phyloP scores from a whole-genome alignment of 2,329 filamentous ascomycete genomes.

The Dryadomyces quercus-mongolicae region DNA sequence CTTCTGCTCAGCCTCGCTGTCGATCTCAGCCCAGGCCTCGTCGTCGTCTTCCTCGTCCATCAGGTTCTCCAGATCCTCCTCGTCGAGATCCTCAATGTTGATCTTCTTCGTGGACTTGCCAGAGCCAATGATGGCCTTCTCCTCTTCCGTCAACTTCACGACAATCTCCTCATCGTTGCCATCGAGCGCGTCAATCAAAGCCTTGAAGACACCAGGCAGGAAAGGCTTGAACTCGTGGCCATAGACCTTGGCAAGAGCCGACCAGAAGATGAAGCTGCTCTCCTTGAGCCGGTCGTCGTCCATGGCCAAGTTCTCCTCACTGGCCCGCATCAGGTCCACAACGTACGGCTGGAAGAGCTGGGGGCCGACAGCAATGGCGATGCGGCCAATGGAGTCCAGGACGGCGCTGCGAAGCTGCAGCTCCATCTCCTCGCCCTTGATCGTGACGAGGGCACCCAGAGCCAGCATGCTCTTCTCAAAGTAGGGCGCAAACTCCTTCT shows the following conservation, averaged over 20 bases:
- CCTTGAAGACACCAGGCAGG: conserved; percentile 64
- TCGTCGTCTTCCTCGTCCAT: conserved; percentile 56
- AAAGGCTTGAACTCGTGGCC: conserved; percentile 71
- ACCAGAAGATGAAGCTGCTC: conserved; percentile 96
- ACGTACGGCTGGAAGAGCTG: conserved; percentile 86
- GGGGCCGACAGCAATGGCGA: conserved; percentile 77
- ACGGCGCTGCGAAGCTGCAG: conserved; percentile 81
- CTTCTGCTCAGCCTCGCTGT: conserved; percentile 82
- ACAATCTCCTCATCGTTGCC: conserved; percentile 82
- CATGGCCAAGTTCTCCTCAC: conserved; percentile 78
- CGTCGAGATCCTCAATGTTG: conserved; percentile 54
- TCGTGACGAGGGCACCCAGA: conserved; percentile 70
- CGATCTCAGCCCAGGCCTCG: conserved; percentile 74
- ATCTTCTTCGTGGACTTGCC: conserved; percentile 56
- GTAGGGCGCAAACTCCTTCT: conserved; percentile 76
- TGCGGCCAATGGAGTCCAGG: conserved; percentile 86
- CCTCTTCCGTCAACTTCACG: conserved; percentile 60
- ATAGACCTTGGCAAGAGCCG: conserved; percentile 87
- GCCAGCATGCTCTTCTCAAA: conserved; percentile 83
- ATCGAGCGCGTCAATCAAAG: conserved; percentile 73
- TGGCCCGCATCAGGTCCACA: conserved; percentile 78
- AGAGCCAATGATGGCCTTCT: conserved; percentile 33
- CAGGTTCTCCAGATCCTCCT: conserved; percentile 41
- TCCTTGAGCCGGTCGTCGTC: conserved; percentile 87
- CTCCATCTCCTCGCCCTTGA: conserved; percentile 84